Evolutionary conservation across 164 flowering plant species (phyloP), one percentile per base, ranked within the genome.

Genomic region (Chloranthus sessilifolius): DNA sequence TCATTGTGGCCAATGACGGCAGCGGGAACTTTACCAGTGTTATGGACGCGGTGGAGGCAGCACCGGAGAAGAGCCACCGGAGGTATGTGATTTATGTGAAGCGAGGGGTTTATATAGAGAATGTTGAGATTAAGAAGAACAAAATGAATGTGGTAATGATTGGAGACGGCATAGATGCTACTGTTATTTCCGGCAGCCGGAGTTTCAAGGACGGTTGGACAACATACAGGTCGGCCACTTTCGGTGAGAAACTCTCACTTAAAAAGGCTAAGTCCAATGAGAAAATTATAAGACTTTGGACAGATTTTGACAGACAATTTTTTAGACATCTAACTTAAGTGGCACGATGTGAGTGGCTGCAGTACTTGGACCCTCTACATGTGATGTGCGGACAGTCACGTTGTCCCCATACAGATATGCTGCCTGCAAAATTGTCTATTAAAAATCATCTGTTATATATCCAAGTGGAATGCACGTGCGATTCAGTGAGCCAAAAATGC

Each of bases 1-100:
- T 47, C 0, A 63, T 70, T 2, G 97, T 94, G 28, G 97, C 97
- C 0, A 43, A 35, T 1, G 97, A 94, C 47, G 97, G 99, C 37
- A 71, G 66, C 0, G 97, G 97, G 16, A 64, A 76, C 29, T 85
- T 53, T 64, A 70, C 74, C 0, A 68, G 29, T 3, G 71, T 89
- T 11, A 64, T 6, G 74, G 97, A 78, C 11, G 97, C 97, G 0
- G 71, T 89, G 2, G 1, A 12, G 6, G 82, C 82, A 0, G 95
- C 84, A 0, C 95, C 97, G 1, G 82, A 81, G 6, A 20, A 64
- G 3, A 72, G 83, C 59, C 47, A 28, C 27, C 40, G 34, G 7
- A 67, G 80, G 12, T 75, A 62, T 23, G 77, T 77, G 52, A 77
- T 80, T 4, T 65, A 77, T 48, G 63, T 80, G 3, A 80, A 80